Percentiles rank a stretch among this genome's conserved stretches.
These are phyloP conservation scores for Melampsora larici-populina DNA, from an alignment of 1,284 basidiomycete genomes.

Conservation along the genomic window DNA sequence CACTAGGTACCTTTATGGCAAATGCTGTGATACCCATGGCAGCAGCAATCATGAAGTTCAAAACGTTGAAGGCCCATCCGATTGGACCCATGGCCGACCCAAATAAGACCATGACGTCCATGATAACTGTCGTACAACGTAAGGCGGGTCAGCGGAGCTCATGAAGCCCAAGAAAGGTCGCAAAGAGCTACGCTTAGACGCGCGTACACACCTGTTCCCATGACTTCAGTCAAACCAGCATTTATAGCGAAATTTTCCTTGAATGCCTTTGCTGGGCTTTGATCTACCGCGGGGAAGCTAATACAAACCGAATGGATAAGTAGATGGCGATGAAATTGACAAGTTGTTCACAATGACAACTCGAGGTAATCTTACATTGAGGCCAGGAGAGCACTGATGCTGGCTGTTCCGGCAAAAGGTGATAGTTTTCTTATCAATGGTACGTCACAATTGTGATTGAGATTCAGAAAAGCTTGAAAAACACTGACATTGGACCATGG, in stretches of 20 bases:
- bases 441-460: not conserved
- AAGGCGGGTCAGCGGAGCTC: not conserved
- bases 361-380: constrained; percentile 17
- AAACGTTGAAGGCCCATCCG: not conserved
- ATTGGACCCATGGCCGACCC: constrained; percentile 18
- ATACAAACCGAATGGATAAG: too few relatives aligned
- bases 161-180: too few relatives aligned
- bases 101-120: constrained; percentile 28
- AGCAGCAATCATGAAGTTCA: constrained; percentile 20
- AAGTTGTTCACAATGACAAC: not conserved
- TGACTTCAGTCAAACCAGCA: constrained; percentile 27
- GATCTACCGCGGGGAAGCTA: constrained; percentile 36
- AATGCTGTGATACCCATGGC: constrained; percentile 19
- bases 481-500: constrained; percentile 31
- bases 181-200: too few relatives aligned
- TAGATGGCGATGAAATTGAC: not conserved
- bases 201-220: constrained; percentile 26
- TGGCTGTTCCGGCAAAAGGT: constrained; percentile 1
- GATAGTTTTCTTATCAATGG: not conserved
- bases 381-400: constrained; percentile 28
- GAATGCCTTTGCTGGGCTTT: not conserved
- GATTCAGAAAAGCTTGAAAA: not conserved
- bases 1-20: constrained; percentile 15
- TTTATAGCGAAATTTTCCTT: constrained; percentile 28
- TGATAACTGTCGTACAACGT: constrained; percentile 5